Evolutionary conservation across 2,329 filamentous ascomycete species (phyloP), one percentile per base, ranked within the genome.

Genomic region (Fusarium sambucinum): DNA sequence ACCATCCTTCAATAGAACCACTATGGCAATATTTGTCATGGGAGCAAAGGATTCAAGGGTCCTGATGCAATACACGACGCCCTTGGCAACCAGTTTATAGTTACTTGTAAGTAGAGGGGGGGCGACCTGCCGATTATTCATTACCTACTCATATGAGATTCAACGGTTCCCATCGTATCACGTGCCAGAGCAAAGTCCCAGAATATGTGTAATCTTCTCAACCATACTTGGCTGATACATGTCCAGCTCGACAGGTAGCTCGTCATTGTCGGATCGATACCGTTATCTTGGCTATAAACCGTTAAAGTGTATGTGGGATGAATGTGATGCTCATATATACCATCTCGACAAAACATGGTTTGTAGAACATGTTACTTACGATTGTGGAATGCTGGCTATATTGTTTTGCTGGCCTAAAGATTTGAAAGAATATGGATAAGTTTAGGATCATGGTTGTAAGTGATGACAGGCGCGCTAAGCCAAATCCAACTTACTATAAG

Each of bases 331-430:
- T n/a, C 33, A 41, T 50, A 29, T 41, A 52, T n/a, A 40, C 35
- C 48, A 29, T 27, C 23, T 37, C 23, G 14, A 21, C 10, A 38
- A 21, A 11, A 19, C 5, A 40, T 35, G 30, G 27, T 27, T 35
- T n/a, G 19, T 27, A 23, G 48, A 53, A 60, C 19, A 51, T 56
- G 35, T 38, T 44, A 27, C 21, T 30, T 46, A 33, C 27, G 19
- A 41, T 30, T 37, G n/a, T 21, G 67, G 69, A 72, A 73, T 72
- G 64, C 29, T 62, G 32, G 37, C 47, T 23, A 44, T 45, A 59
- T 61, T 56, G 56, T 53, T 47, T 41, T 29, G 27, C 7, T 56
- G 30, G 48, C 30, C 16, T 51, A 14, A 16, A 44, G 37, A 38
- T 60, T 61, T 35, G 33, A 21, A 32, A 37, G 40, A 53, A 54